Conservation (phyloP, 441 rosid species). For the Codiaeum variegatum region DNA sequence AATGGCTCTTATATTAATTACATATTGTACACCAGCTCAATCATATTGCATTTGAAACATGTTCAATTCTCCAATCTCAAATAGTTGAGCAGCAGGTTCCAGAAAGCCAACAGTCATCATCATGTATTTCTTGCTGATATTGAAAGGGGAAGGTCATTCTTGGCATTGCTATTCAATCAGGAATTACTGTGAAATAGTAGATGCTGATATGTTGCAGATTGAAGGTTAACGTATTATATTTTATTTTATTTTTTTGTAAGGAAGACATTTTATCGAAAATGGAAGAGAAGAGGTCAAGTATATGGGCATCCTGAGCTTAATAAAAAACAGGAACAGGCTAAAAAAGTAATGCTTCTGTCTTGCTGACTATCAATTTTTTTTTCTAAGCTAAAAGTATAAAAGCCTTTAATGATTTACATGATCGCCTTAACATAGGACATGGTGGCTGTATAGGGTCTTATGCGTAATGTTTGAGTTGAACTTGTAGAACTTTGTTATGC, state of each 20-base stretch:
- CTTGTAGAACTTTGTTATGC: background rate
- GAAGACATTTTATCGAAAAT: background rate
- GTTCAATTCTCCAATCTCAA: background rate
- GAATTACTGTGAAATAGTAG: background rate
- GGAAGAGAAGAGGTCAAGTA: background rate
- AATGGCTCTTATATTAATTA: background rate
- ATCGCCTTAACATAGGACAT: background rate
- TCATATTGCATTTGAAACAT: background rate
- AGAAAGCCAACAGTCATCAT: conserved; percentile 35
- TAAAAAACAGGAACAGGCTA: background rate
- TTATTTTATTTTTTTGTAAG: too few species aligned
- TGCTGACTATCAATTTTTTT: background rate
- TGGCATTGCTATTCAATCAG: too few species aligned
- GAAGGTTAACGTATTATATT: background rate
- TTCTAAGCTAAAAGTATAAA: background rate
- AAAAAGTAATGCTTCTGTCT: background rate
- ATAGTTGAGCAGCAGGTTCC: background rate
- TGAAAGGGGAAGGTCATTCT: background rate
- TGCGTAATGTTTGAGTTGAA: background rate
- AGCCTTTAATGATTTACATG: background rate
- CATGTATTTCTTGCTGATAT: conserved; percentile 17
- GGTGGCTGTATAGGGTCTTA: background rate
- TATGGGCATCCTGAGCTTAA: background rate
- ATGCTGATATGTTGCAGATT: background rate
- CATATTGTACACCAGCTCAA: background rate